phyloP scores from a whole-genome alignment of 2,329 filamentous ascomycete species.

The Pseudogymnoascus sp. region DNA sequence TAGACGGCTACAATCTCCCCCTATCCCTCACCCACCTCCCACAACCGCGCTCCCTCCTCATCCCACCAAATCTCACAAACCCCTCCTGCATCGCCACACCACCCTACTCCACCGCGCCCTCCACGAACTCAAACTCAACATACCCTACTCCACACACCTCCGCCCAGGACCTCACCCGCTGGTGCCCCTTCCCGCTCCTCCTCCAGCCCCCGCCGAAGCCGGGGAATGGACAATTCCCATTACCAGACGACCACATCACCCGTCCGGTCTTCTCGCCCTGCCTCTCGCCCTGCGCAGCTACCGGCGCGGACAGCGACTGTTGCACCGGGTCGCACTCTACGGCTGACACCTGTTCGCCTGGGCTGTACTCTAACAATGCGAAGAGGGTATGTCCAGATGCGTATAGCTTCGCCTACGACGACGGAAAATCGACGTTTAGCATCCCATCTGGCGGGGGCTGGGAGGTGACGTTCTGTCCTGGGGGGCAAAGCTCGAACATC shows the following conservation, averaged over 20 bases:
- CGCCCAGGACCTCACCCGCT: constrained; percentile 44
- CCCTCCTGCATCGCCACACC: constrained; percentile 65
- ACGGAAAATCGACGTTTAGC: constrained; percentile 51
- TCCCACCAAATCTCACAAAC: constrained; percentile 70
- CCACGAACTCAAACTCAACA: constrained; percentile 57
- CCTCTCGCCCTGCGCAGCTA: constrained; percentile 66
- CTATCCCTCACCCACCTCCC: constrained; percentile 54
- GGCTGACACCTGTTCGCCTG: constrained; percentile 55
- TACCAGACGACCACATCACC: constrained; percentile 65
- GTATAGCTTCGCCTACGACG: constrained; percentile 66
- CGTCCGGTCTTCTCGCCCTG: constrained; percentile 70
- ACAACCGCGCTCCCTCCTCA: constrained; percentile 49
- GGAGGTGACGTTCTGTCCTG: constrained; percentile 70
- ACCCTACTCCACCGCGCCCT: constrained; percentile 41
- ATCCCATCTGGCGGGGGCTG: constrained; percentile 63
- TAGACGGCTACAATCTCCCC: constrained; percentile 77
- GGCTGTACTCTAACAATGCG: constrained; percentile 58
- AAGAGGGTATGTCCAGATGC: constrained; percentile 77
- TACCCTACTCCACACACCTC: constrained; percentile 54
- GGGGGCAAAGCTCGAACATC: constrained; percentile 51
- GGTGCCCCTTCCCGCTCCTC: constrained; percentile 78
- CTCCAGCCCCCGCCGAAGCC: constrained; percentile 59
- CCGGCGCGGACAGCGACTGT: constrained; percentile 59
- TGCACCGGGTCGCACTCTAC: constrained; percentile 63
- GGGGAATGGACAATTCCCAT: constrained; percentile 69